These are phyloP conservation scores for Hibiscus syriacus DNA, from an alignment of 345 rosid species.

Conservation along the genomic window DNA sequence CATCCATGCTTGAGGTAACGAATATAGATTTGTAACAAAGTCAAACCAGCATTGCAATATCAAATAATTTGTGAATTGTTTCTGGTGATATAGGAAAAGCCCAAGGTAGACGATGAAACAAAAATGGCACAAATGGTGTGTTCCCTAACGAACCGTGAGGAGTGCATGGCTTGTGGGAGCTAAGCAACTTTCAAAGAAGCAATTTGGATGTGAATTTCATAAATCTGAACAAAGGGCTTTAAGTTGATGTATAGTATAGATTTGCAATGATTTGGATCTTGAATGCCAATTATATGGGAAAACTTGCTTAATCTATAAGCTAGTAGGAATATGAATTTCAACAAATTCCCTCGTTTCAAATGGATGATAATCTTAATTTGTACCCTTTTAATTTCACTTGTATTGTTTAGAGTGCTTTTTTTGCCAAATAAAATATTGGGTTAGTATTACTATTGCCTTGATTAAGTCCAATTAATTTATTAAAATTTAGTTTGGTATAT, in stretches of 20 bases:
- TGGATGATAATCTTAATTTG: too few relatives aligned
- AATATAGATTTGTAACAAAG: not conserved
- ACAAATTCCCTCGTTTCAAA: too few relatives aligned
- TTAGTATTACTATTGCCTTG: too few relatives aligned
- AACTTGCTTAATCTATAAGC: too few relatives aligned
- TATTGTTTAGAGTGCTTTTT: too few relatives aligned
- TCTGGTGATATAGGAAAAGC: constrained; percentile 32
- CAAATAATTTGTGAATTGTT: not conserved
- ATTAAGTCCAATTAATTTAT: too few relatives aligned
- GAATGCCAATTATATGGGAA: not conserved
- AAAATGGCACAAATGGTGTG: constrained; percentile 86
- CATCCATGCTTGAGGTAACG: constrained; percentile 50
- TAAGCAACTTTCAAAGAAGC: constrained; percentile 10
- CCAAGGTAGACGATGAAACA: constrained; percentile 35
- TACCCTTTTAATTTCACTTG: too few relatives aligned
- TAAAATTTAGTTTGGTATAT: too few relatives aligned
- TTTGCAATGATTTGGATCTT: not conserved
- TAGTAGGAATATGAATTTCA: too few relatives aligned
- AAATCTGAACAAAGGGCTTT: too few relatives aligned
- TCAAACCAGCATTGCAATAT: not conserved
- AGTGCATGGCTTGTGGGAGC: constrained; percentile 86
- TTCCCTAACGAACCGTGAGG: constrained; percentile 75
- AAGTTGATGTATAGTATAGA: not conserved
- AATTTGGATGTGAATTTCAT: too few relatives aligned
- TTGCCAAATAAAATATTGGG: too few relatives aligned